phyloP scores from a whole-genome alignment of 2,329 filamentous ascomycete genomes.

The Aulographum hederae region DNA sequence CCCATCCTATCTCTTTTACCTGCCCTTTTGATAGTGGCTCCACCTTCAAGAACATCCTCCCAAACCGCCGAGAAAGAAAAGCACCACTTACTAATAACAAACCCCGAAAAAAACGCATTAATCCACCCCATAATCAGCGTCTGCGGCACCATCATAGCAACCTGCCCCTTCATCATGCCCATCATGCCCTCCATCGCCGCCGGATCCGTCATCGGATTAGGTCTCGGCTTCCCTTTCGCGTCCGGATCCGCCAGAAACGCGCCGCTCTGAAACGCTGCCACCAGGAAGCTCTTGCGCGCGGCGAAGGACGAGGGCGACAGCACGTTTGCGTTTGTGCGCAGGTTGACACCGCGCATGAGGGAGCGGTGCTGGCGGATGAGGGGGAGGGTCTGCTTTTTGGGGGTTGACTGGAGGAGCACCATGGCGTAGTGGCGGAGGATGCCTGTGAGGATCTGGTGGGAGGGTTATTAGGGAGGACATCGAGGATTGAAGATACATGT shows the following conservation, averaged over 20 bases:
- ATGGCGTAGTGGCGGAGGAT: slow-evolving; percentile 92
- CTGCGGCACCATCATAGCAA: slow-evolving; percentile 99
- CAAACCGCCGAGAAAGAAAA: too few relatives aligned
- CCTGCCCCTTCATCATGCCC: slow-evolving; percentile 99
- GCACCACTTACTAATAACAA: slow-evolving; percentile 65
- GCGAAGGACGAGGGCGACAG: slow-evolving; percentile 65
- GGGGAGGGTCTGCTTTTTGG: slow-evolving; percentile 62
- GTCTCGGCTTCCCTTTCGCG: slow-evolving; percentile 64
- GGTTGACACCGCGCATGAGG: slow-evolving; percentile 65
- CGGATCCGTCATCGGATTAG: slow-evolving; percentile 91
- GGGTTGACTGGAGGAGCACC: slow-evolving; percentile 68
- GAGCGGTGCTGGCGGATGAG: slow-evolving; percentile 70
- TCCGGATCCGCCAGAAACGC: slow-evolving; percentile 82
- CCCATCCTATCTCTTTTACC: too few relatives aligned
- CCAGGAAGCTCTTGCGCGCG: slow-evolving; percentile 61
- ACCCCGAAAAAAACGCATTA: slow-evolving; percentile 96
- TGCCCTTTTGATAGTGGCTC: too few relatives aligned
- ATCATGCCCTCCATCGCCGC: slow-evolving; percentile 99
- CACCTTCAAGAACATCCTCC: too few relatives aligned
- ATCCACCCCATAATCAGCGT: slow-evolving; percentile 99
- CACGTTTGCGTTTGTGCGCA: slow-evolving; percentile 66
- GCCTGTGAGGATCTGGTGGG: slow-evolving; percentile 61
- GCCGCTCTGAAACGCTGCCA: slow-evolving; percentile 67
- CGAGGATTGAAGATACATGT: not conserved
- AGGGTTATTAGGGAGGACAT: slow-evolving; percentile 6